Evolutionary conservation across 2,329 filamentous ascomycete genomes (phyloP).

Genomic region (Phaeosphaeria sp.): DNA sequence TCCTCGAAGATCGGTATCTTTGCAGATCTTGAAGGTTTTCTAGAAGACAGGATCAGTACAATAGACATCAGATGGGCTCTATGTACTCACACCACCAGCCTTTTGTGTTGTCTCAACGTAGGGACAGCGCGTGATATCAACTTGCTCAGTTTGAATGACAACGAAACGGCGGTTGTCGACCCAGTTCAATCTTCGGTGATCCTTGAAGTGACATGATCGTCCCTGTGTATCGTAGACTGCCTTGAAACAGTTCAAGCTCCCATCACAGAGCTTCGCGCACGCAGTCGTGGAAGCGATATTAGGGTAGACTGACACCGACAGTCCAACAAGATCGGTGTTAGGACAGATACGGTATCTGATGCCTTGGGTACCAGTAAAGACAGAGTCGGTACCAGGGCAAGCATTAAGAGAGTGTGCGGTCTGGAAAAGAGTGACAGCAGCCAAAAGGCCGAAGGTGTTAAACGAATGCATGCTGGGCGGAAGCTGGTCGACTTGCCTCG

Average conservation of each 20-base stretch:
- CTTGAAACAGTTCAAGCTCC: slow-evolving; percentile 30
- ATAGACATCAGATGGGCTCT: not conserved
- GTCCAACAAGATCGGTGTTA: slow-evolving; percentile 25
- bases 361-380: slow-evolving; percentile 24
- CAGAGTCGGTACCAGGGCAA: slow-evolving; percentile 26
- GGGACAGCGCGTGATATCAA: slow-evolving; percentile 33
- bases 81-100: slow-evolving; percentile 20
- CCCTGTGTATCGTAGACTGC: slow-evolving; percentile 32
- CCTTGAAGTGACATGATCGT: slow-evolving; percentile 32
- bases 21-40: slow-evolving; percentile 31
- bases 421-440: slow-evolving; percentile 22
- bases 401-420: slow-evolving; percentile 24
- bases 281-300: slow-evolving; percentile 25
- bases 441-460: slow-evolving; percentile 18
- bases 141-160: slow-evolving; percentile 30
- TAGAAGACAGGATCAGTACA: slow-evolving; percentile 3
- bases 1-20: slow-evolving; percentile 32
- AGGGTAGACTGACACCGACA: slow-evolving; percentile 13
- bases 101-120: slow-evolving; percentile 25
- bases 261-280: slow-evolving; percentile 29
- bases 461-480: slow-evolving; percentile 20
- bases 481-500: not conserved
- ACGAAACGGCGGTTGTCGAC: slow-evolving; percentile 25
- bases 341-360: slow-evolving; percentile 31
- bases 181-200: slow-evolving; percentile 22